Base-by-base conservation (phyloP, 768 basidiomycete genomes). In the Kwoniella dendrophila region DNA sequence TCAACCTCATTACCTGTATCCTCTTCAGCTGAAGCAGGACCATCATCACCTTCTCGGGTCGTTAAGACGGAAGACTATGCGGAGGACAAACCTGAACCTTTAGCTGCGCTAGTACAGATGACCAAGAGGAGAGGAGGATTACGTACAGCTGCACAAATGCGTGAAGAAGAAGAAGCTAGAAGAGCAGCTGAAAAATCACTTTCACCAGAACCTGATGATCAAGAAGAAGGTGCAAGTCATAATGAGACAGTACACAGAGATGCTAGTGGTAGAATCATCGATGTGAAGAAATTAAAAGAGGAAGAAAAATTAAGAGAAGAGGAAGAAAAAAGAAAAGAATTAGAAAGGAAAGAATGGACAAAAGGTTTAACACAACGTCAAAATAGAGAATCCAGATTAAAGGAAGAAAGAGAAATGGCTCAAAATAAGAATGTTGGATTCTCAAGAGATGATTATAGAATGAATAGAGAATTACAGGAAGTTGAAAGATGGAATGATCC, bases 401-500 rank as follows among this genome's bases (percentile, higher is more conserved):
- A 79, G 59, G 86, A 91, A 60, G 75, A 90, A 72, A 87, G 90
- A 78, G 86, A 85, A 69, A 86, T 88, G 78, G 84, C 82, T 61
- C 81, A 80, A 12, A 51, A 32, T 4, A 83, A 82, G 61, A 84
- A 86, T 18, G 88, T 97, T 64, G 88, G 91, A 5, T 82, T 94
- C 79, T 45, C 84, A 85, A 69, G 89, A 3, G 89, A 97, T 69
- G 96, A 98, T 78, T 83, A 79, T 55, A 87, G 89, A 0, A 80
- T 99, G 71, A 99, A 98, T 69, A 88, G 89, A 60, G 88, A 91
- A 65, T 79, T 89, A 79, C 90, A 85, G 80, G 83, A 88, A 22
- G 86, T 87, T 72, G 88, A 90, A 38, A 78, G 91, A 16, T 97
- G 94, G 93, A 95, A 97, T 73, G 96, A 98, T 79, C 96, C 96